Evolutionary conservation across 345 rosid genomes (phyloP).

Genomic region (Bretschneidera sinensis): DNA sequence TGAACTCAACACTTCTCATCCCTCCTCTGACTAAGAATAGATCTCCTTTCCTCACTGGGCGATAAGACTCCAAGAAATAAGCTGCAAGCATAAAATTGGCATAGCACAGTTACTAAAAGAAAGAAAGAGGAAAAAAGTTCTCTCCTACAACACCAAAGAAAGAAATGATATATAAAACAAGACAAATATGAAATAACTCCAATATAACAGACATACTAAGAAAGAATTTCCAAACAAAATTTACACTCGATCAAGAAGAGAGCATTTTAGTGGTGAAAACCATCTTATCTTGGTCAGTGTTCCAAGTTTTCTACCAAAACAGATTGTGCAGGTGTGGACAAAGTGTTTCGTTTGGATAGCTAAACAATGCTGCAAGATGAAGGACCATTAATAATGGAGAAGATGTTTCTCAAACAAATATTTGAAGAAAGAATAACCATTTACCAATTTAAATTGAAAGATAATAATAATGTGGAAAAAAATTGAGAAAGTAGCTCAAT

Average conservation of each 20-base stretch:
- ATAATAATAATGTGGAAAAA: background rate
- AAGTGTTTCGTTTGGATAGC: too few relatives aligned
- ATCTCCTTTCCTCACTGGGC: slow-evolving; percentile 66
- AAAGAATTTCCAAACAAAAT: background rate
- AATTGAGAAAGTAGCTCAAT: background rate
- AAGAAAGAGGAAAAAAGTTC: background rate
- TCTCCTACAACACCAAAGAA: background rate
- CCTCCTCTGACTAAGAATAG: slow-evolving; percentile 67
- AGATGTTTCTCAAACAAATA: background rate
- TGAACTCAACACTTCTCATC: slow-evolving; percentile 70
- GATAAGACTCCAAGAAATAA: slow-evolving; percentile 65
- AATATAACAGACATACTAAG: background rate
- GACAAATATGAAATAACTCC: too few relatives aligned
- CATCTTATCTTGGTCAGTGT: background rate
- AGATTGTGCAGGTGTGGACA: background rate
- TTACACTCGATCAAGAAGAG: too few relatives aligned
- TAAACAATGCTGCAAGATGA: too few relatives aligned
- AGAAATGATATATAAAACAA: background rate
- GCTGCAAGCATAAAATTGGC: slow-evolving; percentile 28
- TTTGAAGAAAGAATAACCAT: background rate
- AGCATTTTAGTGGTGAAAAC: background rate
- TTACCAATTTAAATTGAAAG: too few relatives aligned
- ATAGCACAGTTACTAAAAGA: background rate
- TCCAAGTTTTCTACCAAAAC: background rate
- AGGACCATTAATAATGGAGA: too few relatives aligned